These are phyloP conservation scores for Lasiodiplodia gonubiensis DNA, from an alignment of 2,329 filamentous ascomycete genomes.

Conservation along the genomic window DNA sequence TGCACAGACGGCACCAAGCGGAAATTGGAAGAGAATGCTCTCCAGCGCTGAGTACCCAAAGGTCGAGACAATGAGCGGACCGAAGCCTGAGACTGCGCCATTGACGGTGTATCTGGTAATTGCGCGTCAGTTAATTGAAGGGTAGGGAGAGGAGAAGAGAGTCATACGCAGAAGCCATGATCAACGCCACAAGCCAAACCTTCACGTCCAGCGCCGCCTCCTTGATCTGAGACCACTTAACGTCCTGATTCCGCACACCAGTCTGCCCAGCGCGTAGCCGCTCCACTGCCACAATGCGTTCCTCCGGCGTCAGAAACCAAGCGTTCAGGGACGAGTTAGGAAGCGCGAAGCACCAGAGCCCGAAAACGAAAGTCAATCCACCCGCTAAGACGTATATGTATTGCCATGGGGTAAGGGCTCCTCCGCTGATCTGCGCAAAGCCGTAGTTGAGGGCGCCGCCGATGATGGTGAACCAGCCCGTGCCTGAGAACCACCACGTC, in stretches of 20 bases:
- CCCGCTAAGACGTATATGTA: slow-evolving; percentile 74
- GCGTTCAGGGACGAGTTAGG: slow-evolving; percentile 70
- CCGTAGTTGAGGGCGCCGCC: slow-evolving; percentile 36
- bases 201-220: slow-evolving; percentile 67
- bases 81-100: slow-evolving; percentile 72
- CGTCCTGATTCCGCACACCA: slow-evolving; percentile 64
- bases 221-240: slow-evolving; percentile 64
- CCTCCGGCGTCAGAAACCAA: slow-evolving; percentile 68
- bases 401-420: slow-evolving; percentile 64
- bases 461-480: slow-evolving; percentile 37
- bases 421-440: slow-evolving; percentile 43
- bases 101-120: slow-evolving; percentile 60
- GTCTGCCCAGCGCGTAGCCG: slow-evolving; percentile 67
- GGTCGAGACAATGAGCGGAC: slow-evolving; percentile 72
- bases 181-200: slow-evolving; percentile 67
- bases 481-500: slow-evolving; percentile 37
- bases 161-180: slow-evolving; percentile 69
- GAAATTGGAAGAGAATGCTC: slow-evolving; percentile 76
- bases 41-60: slow-evolving; percentile 70
- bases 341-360: slow-evolving; percentile 66
- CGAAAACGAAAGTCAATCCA: slow-evolving; percentile 67
- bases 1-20: slow-evolving; percentile 70
- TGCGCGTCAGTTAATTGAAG: not conserved
- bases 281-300: slow-evolving; percentile 69
- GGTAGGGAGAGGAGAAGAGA: not conserved